phyloP scores from a whole-genome alignment of 495 filamentous ascomycete species.

The Apodospora peruviana region DNA sequence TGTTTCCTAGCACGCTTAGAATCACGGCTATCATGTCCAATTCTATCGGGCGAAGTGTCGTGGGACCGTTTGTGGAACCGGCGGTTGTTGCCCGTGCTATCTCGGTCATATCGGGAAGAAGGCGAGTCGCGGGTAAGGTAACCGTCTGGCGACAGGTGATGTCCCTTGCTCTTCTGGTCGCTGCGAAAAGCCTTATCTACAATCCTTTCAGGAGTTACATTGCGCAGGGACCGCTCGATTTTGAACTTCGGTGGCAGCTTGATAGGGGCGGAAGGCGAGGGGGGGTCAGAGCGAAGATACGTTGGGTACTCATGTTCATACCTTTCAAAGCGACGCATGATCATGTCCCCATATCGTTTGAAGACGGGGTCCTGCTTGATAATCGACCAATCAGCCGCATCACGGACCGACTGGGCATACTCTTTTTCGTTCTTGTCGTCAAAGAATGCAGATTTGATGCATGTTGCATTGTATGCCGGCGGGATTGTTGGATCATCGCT shows the following conservation, averaged over 20 bases:
- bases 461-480: constrained; percentile 36
- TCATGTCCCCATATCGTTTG: constrained; percentile 24
- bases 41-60: constrained; percentile 4
- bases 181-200: background rate
- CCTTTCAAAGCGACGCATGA: constrained; percentile 14
- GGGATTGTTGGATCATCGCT: constrained; percentile 40
- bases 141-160: background rate
- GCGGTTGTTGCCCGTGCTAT: constrained; percentile 1
- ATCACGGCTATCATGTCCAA: constrained; percentile 6
- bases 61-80: constrained; percentile 14
- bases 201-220: background rate
- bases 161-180: background rate
- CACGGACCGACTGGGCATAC: constrained; percentile 36
- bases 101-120: constrained; percentile 1
- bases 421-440: constrained; percentile 39
- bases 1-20: constrained; percentile 12
- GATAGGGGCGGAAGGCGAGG: constrained; percentile 15
- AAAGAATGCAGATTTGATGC: constrained; percentile 44
- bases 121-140: background rate
- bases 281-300: constrained; percentile 16
- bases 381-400: constrained; percentile 35
- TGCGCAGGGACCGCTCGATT: constrained; percentile 4
- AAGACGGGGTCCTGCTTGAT: constrained; percentile 46
- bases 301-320: constrained; percentile 17
- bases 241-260: constrained; percentile 20